Conservation (phyloP, 257 asterid species). For the Nicotiana noctiflora region DNA sequence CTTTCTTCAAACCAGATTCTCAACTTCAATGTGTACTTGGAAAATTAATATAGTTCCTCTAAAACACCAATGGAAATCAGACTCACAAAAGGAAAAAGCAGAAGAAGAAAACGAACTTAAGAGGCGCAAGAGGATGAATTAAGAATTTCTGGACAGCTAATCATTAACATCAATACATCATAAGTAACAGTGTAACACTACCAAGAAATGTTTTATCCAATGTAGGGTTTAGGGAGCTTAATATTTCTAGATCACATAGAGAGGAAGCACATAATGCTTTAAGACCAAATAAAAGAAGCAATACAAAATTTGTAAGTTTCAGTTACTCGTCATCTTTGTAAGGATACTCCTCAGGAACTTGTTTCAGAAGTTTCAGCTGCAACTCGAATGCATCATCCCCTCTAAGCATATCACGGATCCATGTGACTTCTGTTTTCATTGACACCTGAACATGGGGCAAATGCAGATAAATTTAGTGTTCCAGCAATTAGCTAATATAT, state of each 20-base stretch:
- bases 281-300: not conserved
- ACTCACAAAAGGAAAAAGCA: too few species aligned
- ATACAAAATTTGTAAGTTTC: not conserved
- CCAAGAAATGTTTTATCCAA: not conserved
- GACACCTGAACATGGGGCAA: conserved; percentile 51
- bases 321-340: conserved; percentile 90
- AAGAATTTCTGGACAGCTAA: not conserved
- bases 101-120: not conserved
- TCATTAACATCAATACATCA: not conserved
- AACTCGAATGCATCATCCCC: conserved; percentile 94
- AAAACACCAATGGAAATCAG: not conserved
- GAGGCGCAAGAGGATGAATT: not conserved
- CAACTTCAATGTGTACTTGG: not conserved
- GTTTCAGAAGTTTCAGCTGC: conserved; percentile 91
- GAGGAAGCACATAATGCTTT: not conserved
- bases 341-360: conserved; percentile 97
- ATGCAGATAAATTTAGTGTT: not conserved
- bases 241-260: not conserved
- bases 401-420: conserved; percentile 96
- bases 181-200: not conserved
- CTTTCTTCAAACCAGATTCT: not conserved
- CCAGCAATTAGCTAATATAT: not conserved
- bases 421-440: conserved; percentile 90
- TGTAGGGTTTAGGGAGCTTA: not conserved
- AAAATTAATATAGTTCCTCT: not conserved